phyloP scores from a whole-genome alignment of 768 basidiomycete species.

The Lentinula raphanica region DNA sequence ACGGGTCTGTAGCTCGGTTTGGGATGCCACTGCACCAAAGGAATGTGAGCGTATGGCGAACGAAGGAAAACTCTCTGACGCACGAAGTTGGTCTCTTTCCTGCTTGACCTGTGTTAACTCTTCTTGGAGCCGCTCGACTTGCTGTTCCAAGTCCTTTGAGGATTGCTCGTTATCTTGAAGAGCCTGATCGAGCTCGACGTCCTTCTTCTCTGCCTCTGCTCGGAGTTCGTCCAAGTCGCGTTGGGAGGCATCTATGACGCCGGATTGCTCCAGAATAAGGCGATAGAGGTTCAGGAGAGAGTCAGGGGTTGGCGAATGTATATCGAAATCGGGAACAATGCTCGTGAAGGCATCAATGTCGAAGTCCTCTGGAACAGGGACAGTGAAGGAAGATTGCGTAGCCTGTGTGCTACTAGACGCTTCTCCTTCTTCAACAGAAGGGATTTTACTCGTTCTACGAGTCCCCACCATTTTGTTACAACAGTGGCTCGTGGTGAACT shows the following conservation, averaged over 20 bases:
- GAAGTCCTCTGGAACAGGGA: slow-evolving; percentile 62
- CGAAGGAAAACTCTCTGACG: slow-evolving; percentile 18
- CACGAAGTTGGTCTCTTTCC: slow-evolving; percentile 67
- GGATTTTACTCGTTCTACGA: slow-evolving; percentile 57
- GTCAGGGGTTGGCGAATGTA: slow-evolving; percentile 54
- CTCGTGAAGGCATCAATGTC: slow-evolving; percentile 54
- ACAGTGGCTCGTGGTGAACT: slow-evolving; percentile 27
- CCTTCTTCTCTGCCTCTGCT: slow-evolving; percentile 65
- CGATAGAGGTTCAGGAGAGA: slow-evolving; percentile 60
- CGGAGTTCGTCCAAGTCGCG: slow-evolving; percentile 67
- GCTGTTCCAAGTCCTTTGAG: slow-evolving; percentile 49
- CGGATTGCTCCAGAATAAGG: slow-evolving; percentile 50
- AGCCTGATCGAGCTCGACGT: slow-evolving; percentile 81
- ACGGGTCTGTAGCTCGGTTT: slow-evolving; percentile 46
- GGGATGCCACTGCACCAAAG: slow-evolving; percentile 35
- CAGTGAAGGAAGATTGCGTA: slow-evolving; percentile 27
- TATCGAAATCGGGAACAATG: slow-evolving; percentile 56
- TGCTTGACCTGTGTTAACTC: slow-evolving; percentile 53
- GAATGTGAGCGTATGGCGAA: slow-evolving; percentile 15
- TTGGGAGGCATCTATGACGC: slow-evolving; percentile 48
- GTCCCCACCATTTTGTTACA: slow-evolving; percentile 26
- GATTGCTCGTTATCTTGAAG: slow-evolving; percentile 70
- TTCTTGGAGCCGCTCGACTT: slow-evolving; percentile 45
- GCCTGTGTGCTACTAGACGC: slow-evolving; percentile 27
- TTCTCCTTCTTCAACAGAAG: slow-evolving; percentile 30